Percentiles rank a stretch among this genome's conserved stretches.
These are phyloP conservation scores for Hanseniaspora mollemarum DNA, from an alignment of 805 yeast genomes.

Conservation along the genomic window DNA sequence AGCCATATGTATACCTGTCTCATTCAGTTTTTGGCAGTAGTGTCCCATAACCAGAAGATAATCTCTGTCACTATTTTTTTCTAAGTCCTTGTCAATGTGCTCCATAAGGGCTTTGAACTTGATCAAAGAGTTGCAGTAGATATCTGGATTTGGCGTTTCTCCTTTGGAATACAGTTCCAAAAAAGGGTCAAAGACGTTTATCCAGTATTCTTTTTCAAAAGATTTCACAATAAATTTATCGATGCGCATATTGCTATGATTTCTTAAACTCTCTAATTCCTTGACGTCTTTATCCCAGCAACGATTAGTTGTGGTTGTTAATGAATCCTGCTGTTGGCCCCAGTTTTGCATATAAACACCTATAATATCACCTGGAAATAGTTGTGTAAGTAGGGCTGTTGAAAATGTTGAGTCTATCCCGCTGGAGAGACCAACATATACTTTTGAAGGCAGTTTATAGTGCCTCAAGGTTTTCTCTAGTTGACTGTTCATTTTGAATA, in stretches of 20 bases:
- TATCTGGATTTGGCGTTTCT: constrained; percentile 88
- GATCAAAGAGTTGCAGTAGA: constrained; percentile 70
- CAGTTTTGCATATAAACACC: constrained; percentile 95
- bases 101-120: constrained; percentile 74
- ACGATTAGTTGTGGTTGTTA: constrained; percentile 16
- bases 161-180: constrained; percentile 58
- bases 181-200: constrained; percentile 87
- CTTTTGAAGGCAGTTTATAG: constrained; percentile 35
- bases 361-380: constrained; percentile 38
- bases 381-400: constrained; percentile 50
- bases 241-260: constrained; percentile 52
- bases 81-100: constrained; percentile 36
- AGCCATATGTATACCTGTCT: constrained; percentile 46
- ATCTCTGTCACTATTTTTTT: constrained; percentile 20
- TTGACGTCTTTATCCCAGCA: constrained; percentile 86
- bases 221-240: constrained; percentile 44
- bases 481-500: constrained; percentile 32
- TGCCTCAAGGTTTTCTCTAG: constrained; percentile 32
- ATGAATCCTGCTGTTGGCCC: constrained; percentile 27
- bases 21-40: constrained; percentile 40
- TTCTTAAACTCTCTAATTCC: constrained; percentile 59
- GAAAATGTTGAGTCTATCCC: constrained; percentile 93
- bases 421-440: constrained; percentile 75
- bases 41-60: constrained; percentile 94
- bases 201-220: constrained; percentile 85